phyloP scores from a whole-genome alignment of 352 stramenopile genomes.

The Phytophthora ohioensis region DNA sequence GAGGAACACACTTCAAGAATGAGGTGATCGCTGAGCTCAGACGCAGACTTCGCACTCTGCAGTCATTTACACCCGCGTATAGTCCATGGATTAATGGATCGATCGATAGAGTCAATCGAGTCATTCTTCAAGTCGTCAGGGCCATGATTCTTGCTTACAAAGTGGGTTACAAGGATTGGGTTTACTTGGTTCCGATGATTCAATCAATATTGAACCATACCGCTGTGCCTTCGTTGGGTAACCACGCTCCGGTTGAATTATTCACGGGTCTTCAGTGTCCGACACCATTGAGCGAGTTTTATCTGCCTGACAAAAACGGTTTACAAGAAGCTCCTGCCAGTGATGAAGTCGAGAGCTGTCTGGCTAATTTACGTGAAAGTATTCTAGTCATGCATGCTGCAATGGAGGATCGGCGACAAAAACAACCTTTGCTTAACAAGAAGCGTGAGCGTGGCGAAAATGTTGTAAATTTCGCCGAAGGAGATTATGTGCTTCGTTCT shows the following conservation, averaged over 20 bases:
- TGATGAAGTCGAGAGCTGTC: constrained; percentile 1
- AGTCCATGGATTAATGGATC: constrained; percentile 45
- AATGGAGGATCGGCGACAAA: not conserved
- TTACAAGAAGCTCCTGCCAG: not conserved
- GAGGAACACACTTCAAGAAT: constrained; percentile 42
- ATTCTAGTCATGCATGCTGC: constrained; percentile 6
- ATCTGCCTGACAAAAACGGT: not conserved
- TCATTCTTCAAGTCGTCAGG: constrained; percentile 37
- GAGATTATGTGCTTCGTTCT: constrained; percentile 14
- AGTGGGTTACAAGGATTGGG: constrained; percentile 1
- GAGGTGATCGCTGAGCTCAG: constrained; percentile 25
- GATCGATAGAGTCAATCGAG: constrained; percentile 34
- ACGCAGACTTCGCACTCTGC: constrained; percentile 20
- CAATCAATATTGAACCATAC: too few relatives aligned
- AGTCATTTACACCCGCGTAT: constrained; percentile 36
- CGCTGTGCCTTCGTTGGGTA: not conserved
- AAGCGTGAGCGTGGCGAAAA: constrained; percentile 9
- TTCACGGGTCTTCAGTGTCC: constrained; percentile 23
- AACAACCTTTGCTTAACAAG: constrained; percentile 14
- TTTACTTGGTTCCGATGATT: too few relatives aligned
- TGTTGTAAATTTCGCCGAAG: constrained; percentile 13
- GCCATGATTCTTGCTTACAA: constrained; percentile 32
- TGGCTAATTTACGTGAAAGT: constrained; percentile 1
- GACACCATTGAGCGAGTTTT: constrained; percentile 9
- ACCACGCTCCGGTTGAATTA: constrained; percentile 27